Percentiles rank a stretch among this genome's conserved stretches.
phyloP scores from a whole-genome alignment of 495 filamentous ascomycete genomes.

The Aspergillus asperescens region DNA sequence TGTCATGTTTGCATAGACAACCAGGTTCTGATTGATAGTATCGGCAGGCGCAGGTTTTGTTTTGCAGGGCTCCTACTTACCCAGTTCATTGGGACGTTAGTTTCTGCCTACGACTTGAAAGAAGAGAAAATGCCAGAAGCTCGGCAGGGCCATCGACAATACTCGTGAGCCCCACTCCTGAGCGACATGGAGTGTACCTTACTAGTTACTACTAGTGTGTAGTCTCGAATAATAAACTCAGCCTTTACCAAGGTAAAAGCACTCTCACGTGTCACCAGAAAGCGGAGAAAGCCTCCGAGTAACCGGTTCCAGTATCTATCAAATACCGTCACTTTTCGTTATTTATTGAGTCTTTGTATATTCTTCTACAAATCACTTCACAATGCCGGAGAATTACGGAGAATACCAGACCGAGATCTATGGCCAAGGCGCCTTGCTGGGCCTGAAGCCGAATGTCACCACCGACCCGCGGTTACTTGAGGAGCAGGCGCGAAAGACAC shows the following conservation, averaged over 20 bases:
- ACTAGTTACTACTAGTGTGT: too few species aligned
- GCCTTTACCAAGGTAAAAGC: not conserved
- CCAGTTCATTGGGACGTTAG: too few species aligned
- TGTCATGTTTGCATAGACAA: too few species aligned
- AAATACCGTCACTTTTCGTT: not conserved
- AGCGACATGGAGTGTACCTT: too few species aligned
- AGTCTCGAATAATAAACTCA: too few species aligned
- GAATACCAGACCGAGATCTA: conserved; percentile 48
- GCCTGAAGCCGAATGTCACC: conserved; percentile 47
- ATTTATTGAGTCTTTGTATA: not conserved
- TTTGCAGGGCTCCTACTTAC: too few species aligned
- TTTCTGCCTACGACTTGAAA: too few species aligned
- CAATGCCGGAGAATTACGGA: conserved; percentile 40
- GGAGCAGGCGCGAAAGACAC: conserved; percentile 46
- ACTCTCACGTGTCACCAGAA: not conserved
- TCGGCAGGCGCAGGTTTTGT: too few species aligned
- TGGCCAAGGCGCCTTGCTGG: conserved; percentile 43
- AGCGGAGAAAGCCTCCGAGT: not conserved
- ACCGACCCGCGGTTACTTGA: conserved; percentile 58
- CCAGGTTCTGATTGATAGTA: too few species aligned
- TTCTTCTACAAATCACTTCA: not conserved
- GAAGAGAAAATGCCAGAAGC: too few species aligned
- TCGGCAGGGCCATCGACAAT: too few species aligned
- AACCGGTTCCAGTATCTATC: not conserved
- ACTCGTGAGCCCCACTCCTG: too few species aligned